Conservation (phyloP, 805 yeast genomes). For the Candida manassasensis region DNA sequence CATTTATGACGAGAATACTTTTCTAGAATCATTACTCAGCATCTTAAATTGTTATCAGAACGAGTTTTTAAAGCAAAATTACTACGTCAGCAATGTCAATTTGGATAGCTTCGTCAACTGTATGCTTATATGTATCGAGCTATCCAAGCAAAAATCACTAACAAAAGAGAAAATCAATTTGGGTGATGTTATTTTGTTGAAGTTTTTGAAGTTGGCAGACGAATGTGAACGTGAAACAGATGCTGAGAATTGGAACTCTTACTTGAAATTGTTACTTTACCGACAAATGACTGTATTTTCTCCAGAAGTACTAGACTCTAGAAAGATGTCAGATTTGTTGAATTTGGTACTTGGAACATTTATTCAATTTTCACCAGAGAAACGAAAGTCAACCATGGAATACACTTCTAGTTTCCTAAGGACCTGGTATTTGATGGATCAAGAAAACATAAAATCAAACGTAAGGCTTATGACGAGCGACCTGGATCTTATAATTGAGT, state of each 20-base stretch:
- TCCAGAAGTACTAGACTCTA: conserved; percentile 27
- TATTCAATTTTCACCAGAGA: conserved; percentile 13
- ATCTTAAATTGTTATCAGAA: conserved; percentile 22
- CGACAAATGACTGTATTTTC: conserved; percentile 30
- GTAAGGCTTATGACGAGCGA: conserved; percentile 14
- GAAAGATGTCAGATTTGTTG: conserved; percentile 29
- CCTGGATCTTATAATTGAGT: conserved; percentile 21
- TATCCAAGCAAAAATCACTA: conserved; percentile 3
- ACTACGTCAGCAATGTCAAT: conserved; percentile 16
- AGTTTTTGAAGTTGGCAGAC: conserved; percentile 22
- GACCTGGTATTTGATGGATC: conserved; percentile 29
- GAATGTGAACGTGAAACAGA: conserved; percentile 6
- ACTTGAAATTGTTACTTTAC: conserved; percentile 26
- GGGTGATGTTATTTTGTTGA: conserved; percentile 25
- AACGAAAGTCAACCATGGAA: conserved; percentile 18
- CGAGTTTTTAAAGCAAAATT: conserved; percentile 28
- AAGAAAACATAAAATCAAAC: conserved; percentile 20
- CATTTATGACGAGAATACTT: conserved; percentile 30
- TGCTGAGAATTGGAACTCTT: conserved; percentile 11
- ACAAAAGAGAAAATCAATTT: conserved; percentile 18
- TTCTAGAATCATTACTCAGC: conserved; percentile 19
- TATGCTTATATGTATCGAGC: conserved; percentile 28
- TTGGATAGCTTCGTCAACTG: conserved; percentile 25
- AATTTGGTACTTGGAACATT: conserved; percentile 28
- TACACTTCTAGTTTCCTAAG: conserved; percentile 32